These are phyloP conservation scores for Oryza meyeriana DNA, from an alignment of 176 grass and related monocot genomes.

Conservation along the genomic window DNA sequence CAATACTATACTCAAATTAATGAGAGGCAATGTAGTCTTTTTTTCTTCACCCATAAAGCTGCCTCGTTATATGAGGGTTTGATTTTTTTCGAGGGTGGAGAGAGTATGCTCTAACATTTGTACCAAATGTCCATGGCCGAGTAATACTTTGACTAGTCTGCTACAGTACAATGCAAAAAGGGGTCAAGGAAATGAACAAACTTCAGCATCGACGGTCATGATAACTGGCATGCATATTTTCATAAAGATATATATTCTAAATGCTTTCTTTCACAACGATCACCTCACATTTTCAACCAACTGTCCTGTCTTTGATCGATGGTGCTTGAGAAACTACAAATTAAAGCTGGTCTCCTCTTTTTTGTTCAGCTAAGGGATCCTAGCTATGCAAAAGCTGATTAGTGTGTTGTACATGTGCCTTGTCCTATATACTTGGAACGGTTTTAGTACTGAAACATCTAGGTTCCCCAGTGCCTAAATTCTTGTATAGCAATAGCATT, in stretches of 20 bases:
- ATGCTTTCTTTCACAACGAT: slow-evolving; percentile 7
- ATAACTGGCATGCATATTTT: not conserved
- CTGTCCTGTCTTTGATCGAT: not conserved
- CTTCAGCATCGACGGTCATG: slow-evolving; percentile 1
- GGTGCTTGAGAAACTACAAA: slow-evolving; percentile 18
- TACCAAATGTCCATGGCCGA: not conserved
- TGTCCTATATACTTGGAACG: slow-evolving; percentile 14
- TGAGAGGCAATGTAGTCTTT: no score
- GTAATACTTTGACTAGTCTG: not conserved
- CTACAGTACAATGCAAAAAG: not conserved
- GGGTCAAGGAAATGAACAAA: not conserved
- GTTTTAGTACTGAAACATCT: not conserved
- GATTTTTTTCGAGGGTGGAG: no score
- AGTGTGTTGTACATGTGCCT: not conserved
- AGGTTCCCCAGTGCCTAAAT: not conserved
- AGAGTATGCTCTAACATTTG: not conserved
- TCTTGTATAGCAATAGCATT: slow-evolving; percentile 22
- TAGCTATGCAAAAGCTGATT: not conserved
- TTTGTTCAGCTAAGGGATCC: not conserved
- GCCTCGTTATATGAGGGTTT: no score
- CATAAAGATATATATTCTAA: not conserved
- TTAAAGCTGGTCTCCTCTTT: not conserved
- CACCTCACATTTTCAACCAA: not conserved
- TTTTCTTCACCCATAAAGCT: no score
- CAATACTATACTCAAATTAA: no score